These are phyloP conservation scores for Thermomucor indicae-seudaticae DNA, from an alignment of 371 early-diverging fungal species.

Conservation along the genomic window DNA sequence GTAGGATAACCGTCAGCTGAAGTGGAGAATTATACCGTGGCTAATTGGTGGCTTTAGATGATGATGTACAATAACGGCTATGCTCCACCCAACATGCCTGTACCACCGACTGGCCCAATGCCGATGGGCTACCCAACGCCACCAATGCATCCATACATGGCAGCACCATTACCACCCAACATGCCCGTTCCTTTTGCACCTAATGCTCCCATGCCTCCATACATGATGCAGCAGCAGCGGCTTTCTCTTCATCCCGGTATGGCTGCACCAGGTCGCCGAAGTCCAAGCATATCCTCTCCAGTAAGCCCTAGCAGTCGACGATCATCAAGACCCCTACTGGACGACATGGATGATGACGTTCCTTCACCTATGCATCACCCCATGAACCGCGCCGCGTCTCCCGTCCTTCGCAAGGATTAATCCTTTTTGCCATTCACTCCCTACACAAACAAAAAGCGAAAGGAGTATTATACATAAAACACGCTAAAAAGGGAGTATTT, in stretches of 20 bases:
- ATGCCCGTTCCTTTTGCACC: constrained; percentile 6
- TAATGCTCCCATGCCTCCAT: constrained; percentile 5
- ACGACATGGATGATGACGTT: constrained; percentile 9
- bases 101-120: constrained; percentile 11
- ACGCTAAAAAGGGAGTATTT: no score
- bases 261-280: constrained; percentile 7
- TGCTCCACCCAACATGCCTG: no score
- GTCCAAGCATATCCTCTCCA: constrained; percentile 15
- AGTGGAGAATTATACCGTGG: no score
- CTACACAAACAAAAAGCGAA: no score
- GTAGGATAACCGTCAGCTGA: constrained; percentile 11
- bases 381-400: not conserved
- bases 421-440: not conserved
- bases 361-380: not conserved
- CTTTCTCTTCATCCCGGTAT: not conserved
- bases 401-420: constrained; percentile 1
- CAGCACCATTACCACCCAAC: constrained; percentile 11
- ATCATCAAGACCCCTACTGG: constrained; percentile 11
- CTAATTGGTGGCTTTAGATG: constrained; percentile 19
- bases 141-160: constrained; percentile 19
- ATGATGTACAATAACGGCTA: constrained; percentile 42
- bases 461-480: no score
- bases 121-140: constrained; percentile 21
- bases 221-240: constrained; percentile 5
- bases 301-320: constrained; percentile 12